Percentiles rank a stretch among this genome's conserved stretches.
These are phyloP conservation scores for Aspergillus kassunensis DNA, from an alignment of 495 filamentous ascomycete species.

Conservation along the genomic window DNA sequence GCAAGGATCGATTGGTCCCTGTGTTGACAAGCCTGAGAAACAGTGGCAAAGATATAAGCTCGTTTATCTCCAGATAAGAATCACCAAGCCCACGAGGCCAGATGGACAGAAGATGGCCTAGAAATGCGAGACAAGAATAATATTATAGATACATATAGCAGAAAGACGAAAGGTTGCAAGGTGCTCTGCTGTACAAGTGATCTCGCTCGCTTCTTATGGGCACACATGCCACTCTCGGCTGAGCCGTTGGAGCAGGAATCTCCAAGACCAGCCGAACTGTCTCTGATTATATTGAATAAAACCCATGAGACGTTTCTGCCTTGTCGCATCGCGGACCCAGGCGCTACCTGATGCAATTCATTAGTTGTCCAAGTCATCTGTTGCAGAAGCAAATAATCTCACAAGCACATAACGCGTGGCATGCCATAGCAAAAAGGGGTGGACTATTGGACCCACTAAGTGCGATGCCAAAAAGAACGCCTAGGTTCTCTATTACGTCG, in stretches of 20 bases:
- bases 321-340: constrained; percentile 28
- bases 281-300: constrained; percentile 23
- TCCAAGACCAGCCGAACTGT: constrained; percentile 26
- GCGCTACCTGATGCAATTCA: constrained; percentile 23
- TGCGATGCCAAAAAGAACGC: constrained; percentile 38
- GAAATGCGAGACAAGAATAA: too few relatives aligned
- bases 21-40: too few relatives aligned
- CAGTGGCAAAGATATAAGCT: too few relatives aligned
- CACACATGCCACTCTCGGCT: constrained; percentile 19
- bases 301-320: constrained; percentile 21
- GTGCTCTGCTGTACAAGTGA: too few relatives aligned
- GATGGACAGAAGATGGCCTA: too few relatives aligned
- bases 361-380: background rate
- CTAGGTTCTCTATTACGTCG: constrained; percentile 28
- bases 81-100: too few relatives aligned
- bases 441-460: constrained; percentile 33
- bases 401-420: constrained; percentile 39
- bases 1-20: too few relatives aligned
- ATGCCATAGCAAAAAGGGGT: constrained; percentile 41
- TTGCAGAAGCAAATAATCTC: constrained; percentile 3
- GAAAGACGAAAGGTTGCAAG: too few relatives aligned
- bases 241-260: constrained; percentile 18
- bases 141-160: too few relatives aligned
- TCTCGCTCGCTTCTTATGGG: too few relatives aligned
- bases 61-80: too few relatives aligned